Evolutionary conservation across 140 eudicot species (phyloP).

Genomic region (Cichorium intybus): DNA sequence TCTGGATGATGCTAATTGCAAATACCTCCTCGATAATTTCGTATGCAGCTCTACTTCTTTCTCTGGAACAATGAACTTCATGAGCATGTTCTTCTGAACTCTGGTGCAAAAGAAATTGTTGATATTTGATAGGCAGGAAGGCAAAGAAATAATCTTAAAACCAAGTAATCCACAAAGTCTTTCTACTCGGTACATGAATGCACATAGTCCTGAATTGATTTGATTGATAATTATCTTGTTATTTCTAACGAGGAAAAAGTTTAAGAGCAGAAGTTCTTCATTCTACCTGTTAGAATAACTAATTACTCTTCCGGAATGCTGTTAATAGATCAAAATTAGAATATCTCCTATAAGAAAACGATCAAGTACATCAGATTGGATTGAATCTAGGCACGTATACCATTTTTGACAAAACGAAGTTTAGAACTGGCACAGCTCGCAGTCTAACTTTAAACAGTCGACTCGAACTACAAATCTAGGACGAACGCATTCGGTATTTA

Average conservation of each 20-base stretch:
- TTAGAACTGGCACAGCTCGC: background rate
- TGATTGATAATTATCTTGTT: background rate
- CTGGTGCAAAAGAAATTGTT: conserved; percentile 21
- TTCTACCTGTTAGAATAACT: conserved; percentile 3
- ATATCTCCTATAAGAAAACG: conserved; percentile 1
- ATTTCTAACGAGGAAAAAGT: background rate
- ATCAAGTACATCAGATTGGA: conserved; percentile 12
- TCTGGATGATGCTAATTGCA: background rate
- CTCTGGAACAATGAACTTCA: conserved; percentile 89
- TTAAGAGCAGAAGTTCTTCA: background rate
- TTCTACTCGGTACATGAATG: background rate
- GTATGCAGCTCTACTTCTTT: conserved; percentile 84
- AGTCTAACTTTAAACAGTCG: background rate
- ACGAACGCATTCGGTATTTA: background rate
- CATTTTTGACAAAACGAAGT: background rate
- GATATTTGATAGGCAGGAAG: background rate
- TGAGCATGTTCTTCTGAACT: conserved; percentile 32
- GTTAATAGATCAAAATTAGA: conserved; percentile 2
- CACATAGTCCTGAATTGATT: conserved; percentile 9
- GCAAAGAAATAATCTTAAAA: background rate
- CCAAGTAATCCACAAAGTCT: background rate
- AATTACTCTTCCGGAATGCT: background rate
- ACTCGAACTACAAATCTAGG: background rate
- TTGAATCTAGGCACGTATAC: background rate
- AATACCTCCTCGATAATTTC: conserved; percentile 70